Evolutionary conservation across 768 basidiomycete genomes (phyloP).

Genomic region (Brasilioporus rufonigricans): DNA sequence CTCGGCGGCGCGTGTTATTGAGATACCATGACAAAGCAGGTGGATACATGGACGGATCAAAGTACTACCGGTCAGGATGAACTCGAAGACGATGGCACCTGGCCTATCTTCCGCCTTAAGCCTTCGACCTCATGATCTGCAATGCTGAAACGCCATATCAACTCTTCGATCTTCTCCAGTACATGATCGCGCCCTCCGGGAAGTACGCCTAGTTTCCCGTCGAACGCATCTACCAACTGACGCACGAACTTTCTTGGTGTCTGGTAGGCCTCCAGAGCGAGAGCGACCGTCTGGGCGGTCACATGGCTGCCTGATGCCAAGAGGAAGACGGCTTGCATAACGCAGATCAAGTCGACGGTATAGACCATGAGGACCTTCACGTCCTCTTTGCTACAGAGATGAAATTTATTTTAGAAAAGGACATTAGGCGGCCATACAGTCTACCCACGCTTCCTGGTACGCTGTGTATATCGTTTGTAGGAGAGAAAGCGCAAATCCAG

Average conservation of each 20-base stretch:
- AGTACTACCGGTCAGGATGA: not conserved
- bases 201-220: not conserved
- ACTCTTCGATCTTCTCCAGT: constrained; percentile 10
- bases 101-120: not conserved
- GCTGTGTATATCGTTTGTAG: not conserved
- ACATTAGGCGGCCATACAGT: too few species aligned
- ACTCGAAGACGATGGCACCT: not conserved
- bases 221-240: not conserved
- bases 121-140: constrained; percentile 4
- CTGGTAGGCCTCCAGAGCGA: constrained; percentile 3
- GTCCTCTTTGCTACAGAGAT: constrained; percentile 1
- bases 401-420: not conserved
- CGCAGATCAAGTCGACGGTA: constrained; percentile 12
- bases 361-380: constrained; percentile 15
- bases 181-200: constrained; percentile 9
- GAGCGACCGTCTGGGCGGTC: not conserved
- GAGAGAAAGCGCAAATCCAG: not conserved
- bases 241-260: not conserved
- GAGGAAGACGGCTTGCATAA: constrained; percentile 15
- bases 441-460: constrained; percentile 10
- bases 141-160: constrained; percentile 13
- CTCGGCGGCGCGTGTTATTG: too few species aligned
- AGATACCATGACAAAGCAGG: too few species aligned
- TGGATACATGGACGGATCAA: too few species aligned
- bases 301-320: not conserved